Conservation (phyloP, 805 yeast species). For the Monosporozyma aerobia region DNA sequence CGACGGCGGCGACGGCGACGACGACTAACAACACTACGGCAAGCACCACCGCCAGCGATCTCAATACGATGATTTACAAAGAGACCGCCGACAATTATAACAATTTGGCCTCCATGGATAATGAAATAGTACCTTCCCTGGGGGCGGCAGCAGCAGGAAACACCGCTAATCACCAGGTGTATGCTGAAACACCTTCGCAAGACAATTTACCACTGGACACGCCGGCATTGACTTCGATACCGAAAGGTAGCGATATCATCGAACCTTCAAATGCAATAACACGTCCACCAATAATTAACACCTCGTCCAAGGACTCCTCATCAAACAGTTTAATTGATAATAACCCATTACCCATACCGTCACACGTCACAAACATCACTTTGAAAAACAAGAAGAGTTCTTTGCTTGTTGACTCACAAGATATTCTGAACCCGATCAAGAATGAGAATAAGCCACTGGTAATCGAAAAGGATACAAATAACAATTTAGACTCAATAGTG, state of each 20-base stretch:
- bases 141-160: too few species aligned
- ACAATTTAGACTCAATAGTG: background rate
- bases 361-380: constrained; percentile 22
- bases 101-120: background rate
- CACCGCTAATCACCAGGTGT: background rate
- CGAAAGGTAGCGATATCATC: background rate
- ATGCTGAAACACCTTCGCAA: background rate
- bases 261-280: background rate
- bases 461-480: background rate
- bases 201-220: background rate
- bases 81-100: background rate
- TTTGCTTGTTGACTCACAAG: constrained; percentile 19
- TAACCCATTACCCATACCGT: constrained; percentile 23
- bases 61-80: background rate
- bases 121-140: background rate
- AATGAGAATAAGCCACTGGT: background rate
- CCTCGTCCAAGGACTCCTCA: background rate
- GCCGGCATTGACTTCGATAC: background rate
- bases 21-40: background rate
- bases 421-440: background rate
- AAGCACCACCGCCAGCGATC: background rate
- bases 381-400: constrained; percentile 32
- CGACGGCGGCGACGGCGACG: too few species aligned
- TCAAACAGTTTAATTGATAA: constrained; percentile 12
- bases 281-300: background rate